Percentiles rank a stretch among this genome's conserved stretches.
Conservation (phyloP, 2,329 filamentous ascomycete genomes). For the Colletotrichum sp. region DNA sequence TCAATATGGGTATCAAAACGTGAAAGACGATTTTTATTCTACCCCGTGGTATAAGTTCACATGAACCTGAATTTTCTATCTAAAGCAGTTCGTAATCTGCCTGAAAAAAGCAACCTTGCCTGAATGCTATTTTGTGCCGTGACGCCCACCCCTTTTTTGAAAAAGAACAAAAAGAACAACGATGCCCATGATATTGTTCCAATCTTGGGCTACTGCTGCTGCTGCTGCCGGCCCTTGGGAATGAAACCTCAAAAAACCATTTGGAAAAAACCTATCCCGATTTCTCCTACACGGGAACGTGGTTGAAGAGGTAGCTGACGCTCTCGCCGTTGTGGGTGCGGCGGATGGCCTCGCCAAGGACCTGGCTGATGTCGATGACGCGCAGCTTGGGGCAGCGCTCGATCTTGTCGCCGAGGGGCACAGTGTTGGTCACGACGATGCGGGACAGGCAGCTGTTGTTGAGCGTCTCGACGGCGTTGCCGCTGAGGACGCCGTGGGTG, state of each 20-base stretch:
- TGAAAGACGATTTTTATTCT: background rate
- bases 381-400: constrained; percentile 79
- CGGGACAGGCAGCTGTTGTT: constrained; percentile 79
- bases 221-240: background rate
- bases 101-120: background rate
- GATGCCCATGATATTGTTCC: background rate
- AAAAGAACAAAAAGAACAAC: background rate
- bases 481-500: constrained; percentile 90
- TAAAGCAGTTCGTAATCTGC: background rate
- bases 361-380: constrained; percentile 91
- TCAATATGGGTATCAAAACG: background rate
- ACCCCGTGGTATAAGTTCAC: background rate
- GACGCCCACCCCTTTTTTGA: background rate
- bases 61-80: background rate
- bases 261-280: background rate
- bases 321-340: constrained; percentile 68
- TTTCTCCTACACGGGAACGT: constrained; percentile 42
- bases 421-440: constrained; percentile 85
- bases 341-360: constrained; percentile 65
- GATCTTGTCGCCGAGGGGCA: constrained; percentile 71
- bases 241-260: background rate
- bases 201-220: background rate
- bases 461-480: constrained; percentile 84
- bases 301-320: constrained; percentile 61
- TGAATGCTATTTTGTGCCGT: constrained; percentile 2